phyloP scores from a whole-genome alignment of 257 asterid genomes.

The Knoxia roxburghii region DNA sequence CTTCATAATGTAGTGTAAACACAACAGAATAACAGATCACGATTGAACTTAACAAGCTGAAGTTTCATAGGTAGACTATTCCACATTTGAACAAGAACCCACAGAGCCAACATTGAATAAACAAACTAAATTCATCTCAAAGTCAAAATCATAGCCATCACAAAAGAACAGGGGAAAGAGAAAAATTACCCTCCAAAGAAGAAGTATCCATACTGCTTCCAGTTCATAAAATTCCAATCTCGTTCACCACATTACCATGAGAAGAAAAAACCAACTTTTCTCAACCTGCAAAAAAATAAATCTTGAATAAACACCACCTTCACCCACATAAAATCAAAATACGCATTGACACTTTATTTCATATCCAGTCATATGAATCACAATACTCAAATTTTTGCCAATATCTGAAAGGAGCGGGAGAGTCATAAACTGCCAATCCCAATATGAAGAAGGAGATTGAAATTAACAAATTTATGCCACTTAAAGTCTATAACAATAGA shows the following conservation, averaged over 20 bases:
- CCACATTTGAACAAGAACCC: not conserved
- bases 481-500: not conserved
- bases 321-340: not conserved
- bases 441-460: slow-evolving; percentile 19
- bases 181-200: slow-evolving; percentile 43
- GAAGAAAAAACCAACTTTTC: slow-evolving; percentile 10
- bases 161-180: not conserved
- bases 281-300: slow-evolving; percentile 10
- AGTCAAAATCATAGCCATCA: slow-evolving; percentile 7
- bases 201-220: slow-evolving; percentile 30
- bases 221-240: slow-evolving; percentile 18
- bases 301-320: slow-evolving; percentile 4
- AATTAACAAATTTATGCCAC: slow-evolving; percentile 18
- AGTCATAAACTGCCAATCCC: slow-evolving; percentile 31
- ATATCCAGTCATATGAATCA: not conserved
- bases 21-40: slow-evolving; percentile 13
- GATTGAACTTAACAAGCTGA: not conserved
- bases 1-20: not conserved
- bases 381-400: not conserved
- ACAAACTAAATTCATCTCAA: slow-evolving; percentile 3
- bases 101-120: not conserved
- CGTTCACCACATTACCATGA: slow-evolving; percentile 18
- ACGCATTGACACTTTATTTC: not conserved
- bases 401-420: not conserved
- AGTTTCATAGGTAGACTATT: not conserved